Evolutionary conservation across 2,329 filamentous ascomycete species (phyloP), one percentile per base, ranked within the genome.

Genomic region (Akanthomyces lecanii): DNA sequence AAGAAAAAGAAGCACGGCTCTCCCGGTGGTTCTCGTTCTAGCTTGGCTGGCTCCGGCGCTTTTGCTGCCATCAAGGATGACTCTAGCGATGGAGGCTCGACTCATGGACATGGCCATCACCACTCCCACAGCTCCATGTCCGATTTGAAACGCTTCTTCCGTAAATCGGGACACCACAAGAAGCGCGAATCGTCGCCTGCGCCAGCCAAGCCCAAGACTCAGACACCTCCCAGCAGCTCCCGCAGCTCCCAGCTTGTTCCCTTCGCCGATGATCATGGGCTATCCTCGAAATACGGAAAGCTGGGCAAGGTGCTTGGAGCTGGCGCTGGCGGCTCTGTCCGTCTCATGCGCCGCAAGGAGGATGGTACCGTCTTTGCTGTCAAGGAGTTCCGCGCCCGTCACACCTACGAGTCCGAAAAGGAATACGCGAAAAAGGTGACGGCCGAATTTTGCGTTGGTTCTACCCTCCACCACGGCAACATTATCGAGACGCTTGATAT

Each of bases 351-450:
- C 79, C 86, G 95, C 65, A 94, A 88, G 71, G 93, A 91, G 66
- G 95, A 99, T 72, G 90, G 90, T 30, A 92, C 91, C 7, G 95
- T 96, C 0, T 99, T 99, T 75, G 95, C 95, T 1, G 95, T 98
- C 60, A 99, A 99, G 76, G 94, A 99, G 73, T 99, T 99, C 77
- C 84, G 95, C 60, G 88, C 94, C 61, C 87, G 92, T 40, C 94
- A 99, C 76, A 88, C 90, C 0, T 97, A 97, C 76, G 95, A 99
- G 76, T 91, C 89, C 1, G 90, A 97, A 73, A 92, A 91, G 71
- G 95, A 98, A 69, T 99, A 99, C 72, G 91, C 92, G 69, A 99
- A 99, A 77, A 99, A 99, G 74, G 87, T 99, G 53, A 99, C 95
- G 0, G 94, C 95, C 2, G 95, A 99, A 72, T 99, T 99, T 75